Percentiles rank a stretch among this genome's conserved stretches.
These are phyloP conservation scores for Wickerhamiella bombiphila DNA, from an alignment of 805 yeast genomes.

Conservation along the genomic window DNA sequence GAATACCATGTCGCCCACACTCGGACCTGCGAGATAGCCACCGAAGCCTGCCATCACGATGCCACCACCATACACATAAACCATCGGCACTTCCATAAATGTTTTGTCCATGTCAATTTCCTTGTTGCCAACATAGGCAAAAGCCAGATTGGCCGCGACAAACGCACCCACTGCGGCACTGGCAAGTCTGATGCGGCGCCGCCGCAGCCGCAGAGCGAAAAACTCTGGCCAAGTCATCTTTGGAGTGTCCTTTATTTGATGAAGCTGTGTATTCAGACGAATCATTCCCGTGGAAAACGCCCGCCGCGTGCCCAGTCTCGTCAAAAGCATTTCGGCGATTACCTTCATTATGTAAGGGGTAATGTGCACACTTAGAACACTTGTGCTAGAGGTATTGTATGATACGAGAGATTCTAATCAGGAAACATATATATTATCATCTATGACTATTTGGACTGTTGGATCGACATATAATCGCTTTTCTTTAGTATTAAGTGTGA, in stretches of 20 bases:
- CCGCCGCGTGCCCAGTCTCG: too few relatives aligned
- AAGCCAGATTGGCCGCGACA: conserved; percentile 50
- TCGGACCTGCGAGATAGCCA: conserved; percentile 76
- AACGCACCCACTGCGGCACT: conserved; percentile 58
- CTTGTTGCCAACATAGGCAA: conserved; percentile 61
- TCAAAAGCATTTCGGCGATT: too few relatives aligned
- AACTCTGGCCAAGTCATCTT: conserved; percentile 60
- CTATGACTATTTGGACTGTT: too few relatives aligned
- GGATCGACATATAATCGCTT: too few relatives aligned
- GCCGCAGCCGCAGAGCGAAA: conserved; percentile 57
- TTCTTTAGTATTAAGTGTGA: too few relatives aligned
- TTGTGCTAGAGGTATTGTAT: too few relatives aligned
- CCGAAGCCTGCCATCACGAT: conserved; percentile 55
- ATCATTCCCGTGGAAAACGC: too few relatives aligned
- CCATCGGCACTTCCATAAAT: conserved; percentile 80
- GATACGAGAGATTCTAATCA: too few relatives aligned
- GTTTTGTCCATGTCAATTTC: conserved; percentile 81
- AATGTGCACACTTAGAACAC: too few relatives aligned
- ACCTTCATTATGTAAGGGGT: too few relatives aligned
- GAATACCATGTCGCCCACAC: conserved; percentile 59
- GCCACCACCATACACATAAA: conserved; percentile 63
- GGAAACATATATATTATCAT: too few relatives aligned
- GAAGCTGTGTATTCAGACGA: neutral
- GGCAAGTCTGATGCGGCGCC: conserved; percentile 51
- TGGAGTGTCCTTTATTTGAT: neutral